Base-by-base conservation (phyloP, 768 basidiomycete species). In the Nidularia pulvinata region DNA sequence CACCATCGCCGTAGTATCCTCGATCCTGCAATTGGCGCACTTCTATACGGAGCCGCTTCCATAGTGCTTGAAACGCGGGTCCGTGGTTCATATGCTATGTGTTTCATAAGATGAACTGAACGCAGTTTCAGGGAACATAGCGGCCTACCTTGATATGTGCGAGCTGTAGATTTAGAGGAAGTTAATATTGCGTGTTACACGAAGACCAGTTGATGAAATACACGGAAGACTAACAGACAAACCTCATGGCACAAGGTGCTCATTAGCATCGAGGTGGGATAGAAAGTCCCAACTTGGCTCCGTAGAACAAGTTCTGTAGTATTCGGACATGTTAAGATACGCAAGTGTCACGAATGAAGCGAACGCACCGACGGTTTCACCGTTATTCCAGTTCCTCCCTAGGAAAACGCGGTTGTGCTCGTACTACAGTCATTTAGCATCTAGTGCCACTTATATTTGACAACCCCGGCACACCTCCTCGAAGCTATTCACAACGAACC, bases 221-320 rank as follows among this genome's bases (percentile, higher is more conserved):
- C 25, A 25, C 25, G 25, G 25, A 25, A 25, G 25, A 48, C 30
- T 39, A 34, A 46, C 48, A 25, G 39, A 65, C 70, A 50, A 59
- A 93, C 91, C 79, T 94, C 92, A 61, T 94, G 92, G 65, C 91
- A 93, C 7, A 93, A 67, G 1, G 85, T 88, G 59, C 87, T 84
- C 78, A 94, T 80, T 32, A 93, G 61, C 82, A 84, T 89, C 22
- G 81, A 79, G 10, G 75, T 78, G 1, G 89, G 78, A 19, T 81
- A 75, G 59, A 90, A 86, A 1, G 75, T 72, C 7, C 91, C 88
- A 50, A 79, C 70, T 3, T 76, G 69, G 39, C 84, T 74, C 33
- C 89, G 79, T 4, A 93, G 70, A 6, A 93, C 92, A 14, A 94
- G 77, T 61, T 94, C 91, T 93, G 56, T n/a, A 13, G 30, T 48